Base-by-base conservation (phyloP, 306 rosid species). In the Argentina anserina region DNA sequence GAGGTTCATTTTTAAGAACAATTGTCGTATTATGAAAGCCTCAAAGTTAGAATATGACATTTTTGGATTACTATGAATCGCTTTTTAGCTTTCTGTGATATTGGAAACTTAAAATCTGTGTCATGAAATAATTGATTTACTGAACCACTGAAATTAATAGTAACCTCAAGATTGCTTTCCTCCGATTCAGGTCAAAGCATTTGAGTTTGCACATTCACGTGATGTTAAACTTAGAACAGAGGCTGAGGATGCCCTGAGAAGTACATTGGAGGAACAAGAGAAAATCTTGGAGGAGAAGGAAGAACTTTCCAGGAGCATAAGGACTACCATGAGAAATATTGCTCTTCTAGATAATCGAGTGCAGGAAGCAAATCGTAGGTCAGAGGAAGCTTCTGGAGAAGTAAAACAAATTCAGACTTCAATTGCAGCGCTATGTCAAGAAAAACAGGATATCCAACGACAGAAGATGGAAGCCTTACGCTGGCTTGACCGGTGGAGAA, bases 401-500 rank as follows among this genome's bases (percentile, higher is more conserved):
- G 85, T 86, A 62, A 78, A 70, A 65, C 43, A 80, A 43, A 82
- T 91, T 78, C 96, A 87, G 77, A 83, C 84, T 72, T 89, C 97
- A 64, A 81, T 89, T 80, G 79, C 89, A 80, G 81, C 77, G 71
- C 75, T 91, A 56, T 69, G 70, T 85, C 81, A 81, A 45, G 97
- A 91, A 80, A 91, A 78, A 67, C 89, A 91, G 84, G 76, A 75
- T 79, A 81, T 91, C 46, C 82, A 83, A 70, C 73, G 77, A 65
- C 92, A 89, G 81, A 91, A 86, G 78, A 80, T 72, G 40, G 89
- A 86, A 81, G 97, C 93, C 28, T 69, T 76, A 47, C 81, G 46
- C 80, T 91, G 97, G 96, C 87, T 91, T 58, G 88, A 86, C 55
- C 81, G 88, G 42, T 91, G 97, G 97, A 87, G 79, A 83, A 80